Evolutionary conservation across 192 early-diverging fungal genomes (phyloP), one percentile per base, ranked within the genome.

Genomic region (Podila epigama): DNA sequence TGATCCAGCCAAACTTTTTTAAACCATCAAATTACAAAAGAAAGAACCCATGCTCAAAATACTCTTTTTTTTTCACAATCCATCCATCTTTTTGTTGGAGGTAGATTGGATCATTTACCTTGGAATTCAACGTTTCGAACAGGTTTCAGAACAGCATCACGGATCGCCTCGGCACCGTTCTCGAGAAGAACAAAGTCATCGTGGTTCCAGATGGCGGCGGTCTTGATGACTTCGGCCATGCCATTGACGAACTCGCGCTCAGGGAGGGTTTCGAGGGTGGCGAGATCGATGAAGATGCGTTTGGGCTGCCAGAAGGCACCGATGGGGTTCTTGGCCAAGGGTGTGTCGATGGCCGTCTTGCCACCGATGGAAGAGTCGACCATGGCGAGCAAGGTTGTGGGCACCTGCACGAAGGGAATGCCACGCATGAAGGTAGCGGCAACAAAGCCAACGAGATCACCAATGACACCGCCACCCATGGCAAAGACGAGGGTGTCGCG

Each of bases 371-470:
- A 97, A 13, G 96, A 97, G 80, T 99, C 97, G 5, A 97, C 96
- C 96, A 99, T 98, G 7, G 96, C 94, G 69, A 97, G 85, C 25
- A 99, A 82, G 18, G 96, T 95, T 4, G 96, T 99, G 3, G 97
- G 97, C 27, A 99, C 89, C 79, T 98, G 97, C 18, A 99, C 83
- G 71, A 95, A 88, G n/a, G 93, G 91, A 48, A 94, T 87, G 22
- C 97, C 97, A 48, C 96, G 90, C 96, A 99, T 99, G 70, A 97
- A 99, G 3, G 96, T 99, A 7, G 97, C 92, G 11, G 97, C 96
- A n/a, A 97, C 94, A 82, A 90, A 99, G 53, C 97, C 97, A 22
- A 92, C 89, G 58, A 99, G 80, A 81, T 99, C 97, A 52, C 97
- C 96, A 73, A 99, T 95, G 0, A 99, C 97, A 5, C 97, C 97